These are phyloP conservation scores for Kandelia obovata DNA, from an alignment of 345 rosid genomes.

Conservation along the genomic window DNA sequence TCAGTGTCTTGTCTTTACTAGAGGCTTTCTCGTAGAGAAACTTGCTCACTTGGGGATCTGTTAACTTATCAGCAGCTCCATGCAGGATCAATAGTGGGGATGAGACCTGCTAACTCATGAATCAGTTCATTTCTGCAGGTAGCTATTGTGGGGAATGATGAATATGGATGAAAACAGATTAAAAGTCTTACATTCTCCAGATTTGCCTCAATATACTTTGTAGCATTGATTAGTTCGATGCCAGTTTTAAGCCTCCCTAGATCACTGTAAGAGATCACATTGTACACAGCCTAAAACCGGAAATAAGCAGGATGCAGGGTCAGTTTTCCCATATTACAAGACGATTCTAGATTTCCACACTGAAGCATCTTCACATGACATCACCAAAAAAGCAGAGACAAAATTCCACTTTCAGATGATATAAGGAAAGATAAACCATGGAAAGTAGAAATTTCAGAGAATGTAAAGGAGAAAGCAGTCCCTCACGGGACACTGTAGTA, in stretches of 20 bases:
- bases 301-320: not conserved
- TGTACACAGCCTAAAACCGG: constrained; percentile 57
- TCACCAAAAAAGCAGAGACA: not conserved
- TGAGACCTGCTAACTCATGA: constrained; percentile 50
- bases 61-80: constrained; percentile 84
- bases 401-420: not conserved
- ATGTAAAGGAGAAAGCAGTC: not conserved
- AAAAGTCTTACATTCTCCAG: constrained; percentile 46
- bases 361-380: not conserved
- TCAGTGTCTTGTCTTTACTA: constrained; percentile 76
- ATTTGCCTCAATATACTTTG: constrained; percentile 64
- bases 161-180: not conserved
- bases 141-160: not conserved
- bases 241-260: constrained; percentile 61
- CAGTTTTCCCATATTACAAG: too few relatives aligned
- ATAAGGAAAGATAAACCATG: too few relatives aligned
- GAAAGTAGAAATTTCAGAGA: not conserved
- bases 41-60: constrained; percentile 74
- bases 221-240: constrained; percentile 71
- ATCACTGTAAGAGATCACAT: constrained; percentile 69
- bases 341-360: too few relatives aligned
- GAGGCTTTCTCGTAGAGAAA: constrained; percentile 72
- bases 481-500: too few relatives aligned
- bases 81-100: constrained; percentile 82
- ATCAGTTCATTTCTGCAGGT: constrained; percentile 6